These are phyloP conservation scores for Knoxia roxburghii DNA, from an alignment of 257 asterid species.

Conservation along the genomic window DNA sequence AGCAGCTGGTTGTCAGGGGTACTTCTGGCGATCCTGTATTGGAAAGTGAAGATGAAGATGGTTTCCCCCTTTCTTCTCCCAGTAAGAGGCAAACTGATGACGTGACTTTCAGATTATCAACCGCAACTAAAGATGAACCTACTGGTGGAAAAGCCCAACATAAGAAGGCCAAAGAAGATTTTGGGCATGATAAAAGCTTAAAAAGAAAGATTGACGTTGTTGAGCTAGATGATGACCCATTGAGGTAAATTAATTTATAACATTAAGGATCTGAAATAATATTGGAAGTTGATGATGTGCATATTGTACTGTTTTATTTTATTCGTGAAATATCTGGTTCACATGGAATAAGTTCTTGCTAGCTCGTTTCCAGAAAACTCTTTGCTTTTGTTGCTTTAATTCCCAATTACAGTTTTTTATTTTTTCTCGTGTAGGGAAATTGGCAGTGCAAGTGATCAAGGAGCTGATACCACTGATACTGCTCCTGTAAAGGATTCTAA, in stretches of 20 bases:
- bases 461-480: conserved; percentile 22
- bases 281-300: not conserved
- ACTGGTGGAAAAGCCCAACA: conserved; percentile 27
- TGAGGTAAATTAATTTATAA: conserved; percentile 37
- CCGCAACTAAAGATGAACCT: conserved; percentile 21
- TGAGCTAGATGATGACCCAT: conserved; percentile 33
- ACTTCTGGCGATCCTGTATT: conserved; percentile 31
- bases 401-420: not conserved
- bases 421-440: conserved; percentile 2
- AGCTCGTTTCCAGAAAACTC: not conserved
- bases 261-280: not conserved
- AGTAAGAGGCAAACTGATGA: conserved; percentile 24
- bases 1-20: conserved; percentile 43
- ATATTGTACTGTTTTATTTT: not conserved
- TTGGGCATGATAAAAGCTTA: conserved; percentile 28
- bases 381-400: not conserved
- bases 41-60: conserved; percentile 97
- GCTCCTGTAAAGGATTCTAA: conserved; percentile 33
- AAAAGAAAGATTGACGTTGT: conserved; percentile 54
- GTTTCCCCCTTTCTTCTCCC: conserved; percentile 54
- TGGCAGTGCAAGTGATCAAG: conserved; percentile 15
- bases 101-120: conserved; percentile 21
- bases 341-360: not conserved
- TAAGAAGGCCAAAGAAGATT: conserved; percentile 31
- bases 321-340: not conserved